phyloP scores from a whole-genome alignment of 129 eudicot genomes.

The Chrysanthemum lavandulifolium region DNA sequence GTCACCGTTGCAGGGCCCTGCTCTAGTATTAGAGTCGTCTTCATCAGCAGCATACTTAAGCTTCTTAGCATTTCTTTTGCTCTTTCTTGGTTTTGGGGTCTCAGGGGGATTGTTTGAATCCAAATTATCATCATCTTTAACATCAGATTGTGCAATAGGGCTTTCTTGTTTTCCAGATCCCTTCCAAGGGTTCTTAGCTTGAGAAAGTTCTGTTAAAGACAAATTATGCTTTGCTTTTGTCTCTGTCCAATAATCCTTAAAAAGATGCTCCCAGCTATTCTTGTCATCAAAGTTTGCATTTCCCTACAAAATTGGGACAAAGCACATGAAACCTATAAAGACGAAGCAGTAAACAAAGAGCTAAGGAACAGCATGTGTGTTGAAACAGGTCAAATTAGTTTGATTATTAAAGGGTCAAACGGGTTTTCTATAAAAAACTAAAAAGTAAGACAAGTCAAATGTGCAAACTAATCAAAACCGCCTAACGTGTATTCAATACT shows the following conservation, averaged over 20 bases:
- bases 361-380: background rate
- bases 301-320: conserved; percentile 32
- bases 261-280: conserved; percentile 84
- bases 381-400: too few species aligned
- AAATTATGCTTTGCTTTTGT: conserved; percentile 60
- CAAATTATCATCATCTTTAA: conserved; percentile 46
- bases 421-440: too few species aligned
- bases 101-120: conserved; percentile 64
- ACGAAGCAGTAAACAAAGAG: background rate
- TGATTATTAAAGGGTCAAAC: too few species aligned
- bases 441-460: too few species aligned
- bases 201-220: conserved; percentile 58
- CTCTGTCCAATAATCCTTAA: conserved; percentile 82
- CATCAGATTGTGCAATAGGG: conserved; percentile 36
- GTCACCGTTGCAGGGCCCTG: conserved; percentile 41
- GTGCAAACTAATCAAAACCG: too few species aligned
- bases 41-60: conserved; percentile 43
- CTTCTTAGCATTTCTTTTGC: conserved; percentile 54
- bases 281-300: conserved; percentile 70
- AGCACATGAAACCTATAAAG: background rate
- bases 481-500: too few species aligned
- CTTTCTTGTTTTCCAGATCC: conserved; percentile 57
- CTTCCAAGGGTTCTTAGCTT: conserved; percentile 77
- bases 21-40: conserved; percentile 27
- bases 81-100: conserved; percentile 40